Percentiles rank a stretch among this genome's conserved stretches.
These are phyloP conservation scores for Solanum rostratum DNA, from an alignment of 257 asterid species.

Conservation along the genomic window DNA sequence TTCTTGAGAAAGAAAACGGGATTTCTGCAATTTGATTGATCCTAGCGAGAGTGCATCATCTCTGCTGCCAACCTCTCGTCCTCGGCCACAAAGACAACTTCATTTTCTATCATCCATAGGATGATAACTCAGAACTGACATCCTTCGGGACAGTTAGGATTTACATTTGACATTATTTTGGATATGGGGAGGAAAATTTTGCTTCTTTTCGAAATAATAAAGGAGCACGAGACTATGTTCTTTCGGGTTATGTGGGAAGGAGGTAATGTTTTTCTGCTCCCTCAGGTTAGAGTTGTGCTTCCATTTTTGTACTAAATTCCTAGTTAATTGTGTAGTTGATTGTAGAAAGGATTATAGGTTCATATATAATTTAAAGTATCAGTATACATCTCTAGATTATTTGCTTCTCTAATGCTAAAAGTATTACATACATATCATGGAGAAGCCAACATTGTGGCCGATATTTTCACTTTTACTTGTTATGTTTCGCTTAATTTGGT, in stretches of 20 bases:
- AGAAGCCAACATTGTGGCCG: not conserved
- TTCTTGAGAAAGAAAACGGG: conserved; percentile 24
- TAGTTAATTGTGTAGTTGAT: not conserved
- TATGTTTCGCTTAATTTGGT: not conserved
- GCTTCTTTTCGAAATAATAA: not conserved
- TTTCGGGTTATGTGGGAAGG: not conserved
- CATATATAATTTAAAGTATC: not conserved
- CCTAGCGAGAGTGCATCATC: not conserved
- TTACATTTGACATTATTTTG: conserved; percentile 2
- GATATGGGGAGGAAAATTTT: not conserved
- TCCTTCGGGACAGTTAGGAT: not conserved
- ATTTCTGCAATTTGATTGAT: not conserved
- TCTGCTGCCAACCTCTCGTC: not conserved
- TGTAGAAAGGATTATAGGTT: not conserved
- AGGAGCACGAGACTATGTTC: not conserved
- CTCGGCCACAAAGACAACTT: not conserved
- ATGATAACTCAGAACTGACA: not conserved
- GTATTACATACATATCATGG: not conserved
- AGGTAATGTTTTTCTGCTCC: not conserved
- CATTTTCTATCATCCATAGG: not conserved
- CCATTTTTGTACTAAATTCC: not conserved
- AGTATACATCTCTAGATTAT: not conserved
- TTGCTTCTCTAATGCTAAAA: not conserved
- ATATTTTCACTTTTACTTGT: not conserved
- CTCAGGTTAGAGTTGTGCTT: not conserved